Base-by-base conservation (phyloP, 768 basidiomycete species). In the Grammothele lineata region DNA sequence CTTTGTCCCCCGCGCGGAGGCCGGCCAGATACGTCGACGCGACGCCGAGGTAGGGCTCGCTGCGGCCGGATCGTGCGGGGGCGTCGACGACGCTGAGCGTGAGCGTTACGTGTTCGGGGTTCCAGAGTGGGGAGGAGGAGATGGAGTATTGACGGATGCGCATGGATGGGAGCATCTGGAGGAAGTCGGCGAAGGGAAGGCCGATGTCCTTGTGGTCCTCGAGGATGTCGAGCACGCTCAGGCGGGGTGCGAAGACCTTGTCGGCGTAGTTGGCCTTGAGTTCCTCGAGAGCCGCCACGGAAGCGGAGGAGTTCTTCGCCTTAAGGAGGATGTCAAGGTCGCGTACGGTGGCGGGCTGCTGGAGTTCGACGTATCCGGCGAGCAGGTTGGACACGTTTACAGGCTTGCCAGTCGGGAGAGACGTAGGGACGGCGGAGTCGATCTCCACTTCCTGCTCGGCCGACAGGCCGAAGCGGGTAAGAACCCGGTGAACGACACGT, bases 91-190 rank as follows among this genome's bases (percentile, higher is more conserved):
- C 68, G 56, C 70, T 70, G 50, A 76, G 47, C 22, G 75, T 75
- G 37, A 77, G 65, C 14, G 71, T 66, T 36, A 68, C 69, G 42
- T 62, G 65, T 26, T 57, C 47, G 1, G 76, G 63, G 47, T 73
- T 66, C 64, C 67, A 68, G 9, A 77, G 61, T 5, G 75, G 74
- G 2, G 73, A 75, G 1, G 73, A 75, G 4, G 76, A 75, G 53
- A 76, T 76, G n/a, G 73, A 75, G 60, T 77, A 76, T 56, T 77
- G 74, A 5, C 74, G 62, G 39, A 75, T 62, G 40, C 74, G 71
- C 70, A 77, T 76, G 14, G 71, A 57, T 8, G 72, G 75, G 7
- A 77, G 65, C 55, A 72, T 61, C 10, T 58, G 58, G 21, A 77
- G 55, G 64, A 72, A 74, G 3, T 61, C 52, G n/a, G 57, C 56